Evolutionary conservation across 2,329 filamentous ascomycete genomes (phyloP).

Genomic region (Fusarium neocosmosporiellum): DNA sequence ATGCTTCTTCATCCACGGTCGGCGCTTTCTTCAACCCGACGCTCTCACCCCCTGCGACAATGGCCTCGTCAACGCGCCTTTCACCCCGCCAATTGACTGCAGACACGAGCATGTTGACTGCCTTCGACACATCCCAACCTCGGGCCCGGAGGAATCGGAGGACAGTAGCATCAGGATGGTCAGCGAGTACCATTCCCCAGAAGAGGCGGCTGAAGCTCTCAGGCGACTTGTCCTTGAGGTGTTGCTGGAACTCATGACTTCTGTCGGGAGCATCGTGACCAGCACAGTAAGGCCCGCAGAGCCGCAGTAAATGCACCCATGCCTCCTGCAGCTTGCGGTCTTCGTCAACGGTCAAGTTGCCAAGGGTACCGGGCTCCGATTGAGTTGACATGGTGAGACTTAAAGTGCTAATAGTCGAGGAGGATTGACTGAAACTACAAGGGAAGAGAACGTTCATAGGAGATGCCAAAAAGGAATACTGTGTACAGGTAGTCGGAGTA

Average conservation of each 20-base stretch:
- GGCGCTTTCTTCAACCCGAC: slow-evolving; percentile 40
- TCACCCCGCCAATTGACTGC: slow-evolving; percentile 52
- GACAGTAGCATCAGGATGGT: slow-evolving; percentile 53
- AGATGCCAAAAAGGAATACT: background rate
- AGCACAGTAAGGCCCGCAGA: slow-evolving; percentile 16
- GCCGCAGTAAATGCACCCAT: slow-evolving; percentile 33
- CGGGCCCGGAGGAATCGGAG: slow-evolving; percentile 55
- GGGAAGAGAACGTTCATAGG: slow-evolving; percentile 6
- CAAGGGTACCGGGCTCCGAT: slow-evolving; percentile 27
- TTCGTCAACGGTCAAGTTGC: slow-evolving; percentile 31
- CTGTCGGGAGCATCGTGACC: background rate
- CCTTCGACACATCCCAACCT: slow-evolving; percentile 54
- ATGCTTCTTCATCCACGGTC: slow-evolving; percentile 46
- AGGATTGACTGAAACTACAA: background rate
- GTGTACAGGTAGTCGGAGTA: background rate
- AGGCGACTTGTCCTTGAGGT: slow-evolving; percentile 21
- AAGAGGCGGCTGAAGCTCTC: slow-evolving; percentile 21
- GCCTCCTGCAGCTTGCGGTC: slow-evolving; percentile 27
- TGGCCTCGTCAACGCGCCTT: slow-evolving; percentile 47
- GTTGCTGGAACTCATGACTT: slow-evolving; percentile 5
- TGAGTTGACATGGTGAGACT: slow-evolving; percentile 20
- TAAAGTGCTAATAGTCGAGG: slow-evolving; percentile 12
- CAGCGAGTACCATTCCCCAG: slow-evolving; percentile 30
- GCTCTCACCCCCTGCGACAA: slow-evolving; percentile 50
- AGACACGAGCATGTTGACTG: slow-evolving; percentile 53